phyloP scores from a whole-genome alignment of 495 filamentous ascomycete species.

The Aspergillus cristatus region DNA sequence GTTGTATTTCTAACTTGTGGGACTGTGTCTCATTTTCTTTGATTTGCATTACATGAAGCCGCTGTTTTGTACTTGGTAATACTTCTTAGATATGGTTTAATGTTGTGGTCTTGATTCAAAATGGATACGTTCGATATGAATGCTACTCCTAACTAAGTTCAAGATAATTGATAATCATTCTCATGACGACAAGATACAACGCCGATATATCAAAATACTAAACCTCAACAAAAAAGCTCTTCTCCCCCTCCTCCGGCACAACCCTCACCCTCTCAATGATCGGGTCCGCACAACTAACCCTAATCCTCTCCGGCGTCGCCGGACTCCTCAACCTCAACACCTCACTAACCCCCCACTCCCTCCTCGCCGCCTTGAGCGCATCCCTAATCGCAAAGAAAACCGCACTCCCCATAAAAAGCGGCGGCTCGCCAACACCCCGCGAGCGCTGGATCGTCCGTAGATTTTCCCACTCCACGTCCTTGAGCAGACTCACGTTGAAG shows the following conservation, averaged over 20 bases:
- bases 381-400: conserved; percentile 74
- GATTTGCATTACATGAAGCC: no score
- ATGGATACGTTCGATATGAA: conserved; percentile 24
- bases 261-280: conserved; percentile 74
- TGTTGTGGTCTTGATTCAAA: conserved; percentile 37
- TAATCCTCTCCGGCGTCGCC: conserved; percentile 85
- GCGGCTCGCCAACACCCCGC: conserved; percentile 81
- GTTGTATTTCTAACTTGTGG: no score
- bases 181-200: no score
- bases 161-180: conserved; percentile 7
- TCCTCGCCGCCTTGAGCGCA: conserved; percentile 26
- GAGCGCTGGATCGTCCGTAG: conserved; percentile 87
- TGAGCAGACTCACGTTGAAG: conserved; percentile 86
- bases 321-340: conserved; percentile 35
- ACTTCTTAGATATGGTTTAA: no score
- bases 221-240: conserved; percentile 88
- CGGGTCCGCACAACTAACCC: conserved; percentile 74
- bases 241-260: conserved; percentile 70
- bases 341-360: conserved; percentile 29
- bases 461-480: conserved; percentile 91
- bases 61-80: no score
- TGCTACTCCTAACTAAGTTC: no score
- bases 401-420: conserved; percentile 84
- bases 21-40: no score
- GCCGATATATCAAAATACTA: no score